Conservation (phyloP, 2,329 filamentous ascomycete species). For the Neopestalotiopsis rosae region DNA sequence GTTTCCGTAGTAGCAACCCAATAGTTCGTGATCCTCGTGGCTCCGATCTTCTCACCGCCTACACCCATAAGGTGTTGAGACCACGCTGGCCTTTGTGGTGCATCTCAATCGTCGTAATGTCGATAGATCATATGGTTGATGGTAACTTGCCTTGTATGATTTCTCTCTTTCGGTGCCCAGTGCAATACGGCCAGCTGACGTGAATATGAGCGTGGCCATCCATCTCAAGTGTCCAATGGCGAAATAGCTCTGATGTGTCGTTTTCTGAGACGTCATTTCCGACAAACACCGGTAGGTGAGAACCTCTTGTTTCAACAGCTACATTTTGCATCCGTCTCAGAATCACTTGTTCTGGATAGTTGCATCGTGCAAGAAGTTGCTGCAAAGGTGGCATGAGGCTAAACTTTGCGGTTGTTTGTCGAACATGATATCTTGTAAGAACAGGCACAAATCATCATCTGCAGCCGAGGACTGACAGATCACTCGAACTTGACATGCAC, state of each 20-base stretch:
- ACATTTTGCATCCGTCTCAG: neutral
- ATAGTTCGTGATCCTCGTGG: conserved; percentile 1
- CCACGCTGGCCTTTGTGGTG: neutral
- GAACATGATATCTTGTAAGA: neutral
- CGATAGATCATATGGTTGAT: neutral
- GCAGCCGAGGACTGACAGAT: neutral
- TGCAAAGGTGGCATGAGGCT: neutral
- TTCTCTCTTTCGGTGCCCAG: neutral
- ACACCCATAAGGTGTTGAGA: neutral
- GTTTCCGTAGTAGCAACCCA: neutral
- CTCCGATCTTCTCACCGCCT: neutral
- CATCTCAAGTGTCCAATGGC: neutral
- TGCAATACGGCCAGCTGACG: neutral
- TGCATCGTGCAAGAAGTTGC: neutral
- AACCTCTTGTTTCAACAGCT: neutral
- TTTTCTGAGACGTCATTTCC: neutral
- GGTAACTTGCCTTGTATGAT: neutral
- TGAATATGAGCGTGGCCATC: neutral
- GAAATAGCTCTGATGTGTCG: neutral
- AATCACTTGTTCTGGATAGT: neutral
- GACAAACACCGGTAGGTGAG: neutral
- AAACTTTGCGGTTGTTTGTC: neutral
- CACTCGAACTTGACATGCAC: neutral
- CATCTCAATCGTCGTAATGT: neutral
- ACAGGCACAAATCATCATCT: neutral